Conservation (phyloP, 805 yeast genomes). For the Yarrowia osloensis region DNA sequence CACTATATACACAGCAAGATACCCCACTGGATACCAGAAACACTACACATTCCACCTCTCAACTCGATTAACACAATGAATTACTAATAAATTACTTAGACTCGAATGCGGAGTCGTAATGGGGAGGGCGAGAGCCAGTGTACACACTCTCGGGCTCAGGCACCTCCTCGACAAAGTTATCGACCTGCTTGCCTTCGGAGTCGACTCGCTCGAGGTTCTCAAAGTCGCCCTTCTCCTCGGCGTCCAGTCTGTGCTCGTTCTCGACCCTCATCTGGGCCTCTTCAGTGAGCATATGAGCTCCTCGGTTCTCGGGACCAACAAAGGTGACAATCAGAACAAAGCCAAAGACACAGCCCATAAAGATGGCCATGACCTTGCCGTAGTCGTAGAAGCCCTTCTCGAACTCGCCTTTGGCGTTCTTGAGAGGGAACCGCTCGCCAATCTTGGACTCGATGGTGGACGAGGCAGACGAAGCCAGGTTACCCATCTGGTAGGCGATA, state of each 20-base stretch:
- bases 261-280: neutral
- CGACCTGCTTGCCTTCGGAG: neutral
- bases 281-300: constrained; percentile 8
- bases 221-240: constrained; percentile 14
- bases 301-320: constrained; percentile 58
- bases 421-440: constrained; percentile 61
- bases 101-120: neutral
- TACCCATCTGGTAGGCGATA: constrained; percentile 69
- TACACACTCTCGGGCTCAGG: neutral
- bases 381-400: constrained; percentile 51
- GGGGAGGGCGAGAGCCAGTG: constrained; percentile 4
- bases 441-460: constrained; percentile 69
- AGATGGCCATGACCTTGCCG: constrained; percentile 68
- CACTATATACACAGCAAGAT: no score
- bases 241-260: neutral
- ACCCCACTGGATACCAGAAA: no score
- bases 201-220: constrained; percentile 24
- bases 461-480: constrained; percentile 69
- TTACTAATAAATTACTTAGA: neutral
- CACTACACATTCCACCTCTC: no score
- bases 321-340: constrained; percentile 52
- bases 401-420: constrained; percentile 41
- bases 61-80: neutral
- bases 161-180: neutral
- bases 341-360: constrained; percentile 65